Conservation (phyloP, 2,329 filamentous ascomycete species). For the Verticillium klebahnii region DNA sequence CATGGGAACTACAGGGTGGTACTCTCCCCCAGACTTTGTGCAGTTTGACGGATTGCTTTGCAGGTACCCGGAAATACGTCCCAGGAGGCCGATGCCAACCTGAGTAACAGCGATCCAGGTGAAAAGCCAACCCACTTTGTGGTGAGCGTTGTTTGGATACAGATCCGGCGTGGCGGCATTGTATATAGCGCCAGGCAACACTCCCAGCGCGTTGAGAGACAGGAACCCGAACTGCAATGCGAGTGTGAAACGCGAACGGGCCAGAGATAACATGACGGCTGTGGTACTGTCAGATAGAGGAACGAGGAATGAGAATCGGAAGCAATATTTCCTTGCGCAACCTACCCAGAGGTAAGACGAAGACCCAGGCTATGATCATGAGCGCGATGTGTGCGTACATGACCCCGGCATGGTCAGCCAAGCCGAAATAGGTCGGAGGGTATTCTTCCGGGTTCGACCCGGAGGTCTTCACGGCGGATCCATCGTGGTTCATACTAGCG, state of each 20-base stretch:
- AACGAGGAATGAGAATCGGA: constrained; percentile 1
- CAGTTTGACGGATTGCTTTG: constrained; percentile 42
- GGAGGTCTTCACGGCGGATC: constrained; percentile 9
- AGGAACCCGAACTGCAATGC: constrained; percentile 65
- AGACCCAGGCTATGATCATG: constrained; percentile 68
- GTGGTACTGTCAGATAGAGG: too few relatives aligned
- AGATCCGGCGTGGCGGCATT: constrained; percentile 78
- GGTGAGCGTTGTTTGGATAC: constrained; percentile 83
- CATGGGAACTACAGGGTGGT: constrained; percentile 24
- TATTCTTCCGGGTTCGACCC: constrained; percentile 19
- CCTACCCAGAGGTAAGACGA: constrained; percentile 69
- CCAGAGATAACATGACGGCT: constrained; percentile 85
- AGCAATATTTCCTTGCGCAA: constrained; percentile 9
- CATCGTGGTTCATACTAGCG: constrained; percentile 8
- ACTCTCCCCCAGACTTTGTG: neutral
- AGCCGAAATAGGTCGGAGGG: constrained; percentile 55
- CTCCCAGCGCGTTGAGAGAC: constrained; percentile 55
- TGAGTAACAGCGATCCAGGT: constrained; percentile 70
- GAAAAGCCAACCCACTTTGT: constrained; percentile 80
- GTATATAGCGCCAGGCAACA: constrained; percentile 66
- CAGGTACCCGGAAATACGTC: constrained; percentile 45
- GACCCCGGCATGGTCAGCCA: constrained; percentile 44
- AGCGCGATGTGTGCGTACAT: constrained; percentile 68
- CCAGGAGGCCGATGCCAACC: constrained; percentile 62
- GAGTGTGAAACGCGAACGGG: constrained; percentile 70